A percentile compares a stretch with the other conserved stretches of the same genome.
phyloP scores from a whole-genome alignment of 2,329 filamentous ascomycete species.

The Aaosphaeria pasadenensis region DNA sequence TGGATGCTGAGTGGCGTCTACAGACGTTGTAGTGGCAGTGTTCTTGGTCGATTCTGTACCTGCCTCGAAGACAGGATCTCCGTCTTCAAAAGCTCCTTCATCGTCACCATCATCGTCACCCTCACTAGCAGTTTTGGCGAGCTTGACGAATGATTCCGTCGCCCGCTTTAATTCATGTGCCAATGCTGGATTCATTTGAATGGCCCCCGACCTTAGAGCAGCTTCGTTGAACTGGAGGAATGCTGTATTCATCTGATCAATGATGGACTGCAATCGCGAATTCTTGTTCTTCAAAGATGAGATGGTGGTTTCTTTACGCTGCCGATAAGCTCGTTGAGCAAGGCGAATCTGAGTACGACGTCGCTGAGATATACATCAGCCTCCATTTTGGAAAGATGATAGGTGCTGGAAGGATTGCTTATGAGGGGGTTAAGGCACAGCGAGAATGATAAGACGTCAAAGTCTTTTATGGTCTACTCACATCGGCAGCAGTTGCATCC shows the following conservation, averaged over 20 bases:
- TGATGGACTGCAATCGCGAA: constrained; percentile 63
- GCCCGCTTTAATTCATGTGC: constrained; percentile 56
- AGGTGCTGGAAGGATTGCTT: neutral
- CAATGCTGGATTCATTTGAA: constrained; percentile 57
- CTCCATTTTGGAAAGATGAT: neutral
- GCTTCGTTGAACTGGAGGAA: constrained; percentile 67
- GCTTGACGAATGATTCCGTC: constrained; percentile 57
- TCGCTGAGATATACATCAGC: constrained; percentile 49
- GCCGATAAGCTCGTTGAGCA: constrained; percentile 80
- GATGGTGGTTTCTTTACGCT: constrained; percentile 81
- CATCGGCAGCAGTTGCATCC: constrained; percentile 75
- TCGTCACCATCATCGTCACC: constrained; percentile 23
- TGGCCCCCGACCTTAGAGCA: constrained; percentile 55
- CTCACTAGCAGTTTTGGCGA: constrained; percentile 48
- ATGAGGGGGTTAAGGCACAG: neutral
- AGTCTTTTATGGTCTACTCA: constrained; percentile 48
- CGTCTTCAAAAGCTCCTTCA: constrained; percentile 24
- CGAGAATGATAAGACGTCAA: neutral
- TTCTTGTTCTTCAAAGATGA: constrained; percentile 69
- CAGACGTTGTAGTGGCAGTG: constrained; percentile 1
- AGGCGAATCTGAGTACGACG: constrained; percentile 83
- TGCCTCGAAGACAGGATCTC: constrained; percentile 26
- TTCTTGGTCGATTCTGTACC: constrained; percentile 6
- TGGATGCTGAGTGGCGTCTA: neutral
- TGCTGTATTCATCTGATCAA: constrained; percentile 70